Percentiles rank a stretch among this genome's conserved stretches.
Evolutionary conservation across 1,284 basidiomycete species (phyloP).

Genomic region (Amylostereum chailletii): DNA sequence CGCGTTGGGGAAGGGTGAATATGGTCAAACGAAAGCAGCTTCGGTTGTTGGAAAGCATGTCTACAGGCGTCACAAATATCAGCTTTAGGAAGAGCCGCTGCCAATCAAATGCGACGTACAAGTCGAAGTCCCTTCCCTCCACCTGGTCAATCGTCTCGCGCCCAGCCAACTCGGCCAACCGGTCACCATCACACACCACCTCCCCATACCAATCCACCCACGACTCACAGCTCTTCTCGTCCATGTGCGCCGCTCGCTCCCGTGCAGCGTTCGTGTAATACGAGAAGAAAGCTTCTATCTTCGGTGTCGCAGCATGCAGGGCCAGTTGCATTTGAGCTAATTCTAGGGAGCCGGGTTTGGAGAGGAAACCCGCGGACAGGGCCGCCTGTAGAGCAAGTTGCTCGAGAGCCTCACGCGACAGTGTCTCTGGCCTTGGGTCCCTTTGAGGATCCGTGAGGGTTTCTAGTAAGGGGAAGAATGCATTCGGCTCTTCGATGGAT

Average conservation of each 20-base stretch:
- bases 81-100: not conserved
- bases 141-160: slow-evolving; percentile 42
- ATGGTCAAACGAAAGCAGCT: slow-evolving; percentile 66
- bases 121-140: slow-evolving; percentile 6
- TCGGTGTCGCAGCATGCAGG: slow-evolving; percentile 61
- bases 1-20: slow-evolving; percentile 34
- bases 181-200: slow-evolving; percentile 65
- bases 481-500: slow-evolving; percentile 51
- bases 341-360: slow-evolving; percentile 38
- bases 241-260: not conserved
- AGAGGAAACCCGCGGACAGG: slow-evolving; percentile 34
- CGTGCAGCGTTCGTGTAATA: slow-evolving; percentile 38
- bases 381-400: slow-evolving; percentile 45
- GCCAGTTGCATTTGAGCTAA: slow-evolving; percentile 56
- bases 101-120: slow-evolving; percentile 11
- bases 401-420: slow-evolving; percentile 45
- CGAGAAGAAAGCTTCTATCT: slow-evolving; percentile 66
- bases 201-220: slow-evolving; percentile 89
- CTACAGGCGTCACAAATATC: slow-evolving; percentile 4
- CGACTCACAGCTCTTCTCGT: slow-evolving; percentile 47
- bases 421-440: slow-evolving; percentile 22
- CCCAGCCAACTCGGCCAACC: slow-evolving; percentile 48
- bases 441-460: slow-evolving; percentile 46
- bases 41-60: slow-evolving; percentile 23
- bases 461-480: slow-evolving; percentile 66